Base-by-base conservation (phyloP, 1,284 basidiomycete species). In the Caloboletus firmus region DNA sequence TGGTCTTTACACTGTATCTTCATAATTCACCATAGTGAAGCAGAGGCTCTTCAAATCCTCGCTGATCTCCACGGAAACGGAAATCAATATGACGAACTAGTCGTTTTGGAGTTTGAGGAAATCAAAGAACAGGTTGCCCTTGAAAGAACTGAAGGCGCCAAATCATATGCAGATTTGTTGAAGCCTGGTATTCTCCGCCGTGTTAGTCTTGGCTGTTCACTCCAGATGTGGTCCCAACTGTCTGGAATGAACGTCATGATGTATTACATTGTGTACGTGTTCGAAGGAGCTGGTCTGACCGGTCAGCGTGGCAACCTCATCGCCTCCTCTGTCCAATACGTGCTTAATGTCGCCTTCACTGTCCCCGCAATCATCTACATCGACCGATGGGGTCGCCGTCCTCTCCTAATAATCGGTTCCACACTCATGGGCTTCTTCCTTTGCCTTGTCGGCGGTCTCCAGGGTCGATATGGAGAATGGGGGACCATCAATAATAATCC, bases 41-140 rank as follows among this genome's bases (percentile, higher is more conserved):
- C 78, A 0, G 89, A 92, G 60, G 91, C 91, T 0, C 77, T 92
- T 31, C 73, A 85, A 58, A 84, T 93, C 59, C 78, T 94, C 35
- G 87, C 89, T 24, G 85, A 91, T 62, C 80, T 92, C 24, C 91
- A 93, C 65, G 91, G 89, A 45, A 73, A 77, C 37, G 91, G 91
- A 24, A 76, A 93, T 66, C 72, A 68, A 36, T 71, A 76, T 30
- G 76, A 85, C 60, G 80, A 83, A 37, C 78, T 93, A 18, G 91
- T 93, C 30, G 74, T 81, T 40, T 82, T 92, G 57, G 92, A 93
- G 68, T 91, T 77, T 63, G 80, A 84, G 59, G 89, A 93, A 72
- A 93, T 94, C 70, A 84, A 80, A 66, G 77, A 84, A 51, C 87
- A 92, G 61, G 85, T 91, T 17, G 60, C 76, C 51, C 83, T 83